Evolutionary conservation across 306 rosid genomes (phyloP).

Genomic region (Cicer arietinum): DNA sequence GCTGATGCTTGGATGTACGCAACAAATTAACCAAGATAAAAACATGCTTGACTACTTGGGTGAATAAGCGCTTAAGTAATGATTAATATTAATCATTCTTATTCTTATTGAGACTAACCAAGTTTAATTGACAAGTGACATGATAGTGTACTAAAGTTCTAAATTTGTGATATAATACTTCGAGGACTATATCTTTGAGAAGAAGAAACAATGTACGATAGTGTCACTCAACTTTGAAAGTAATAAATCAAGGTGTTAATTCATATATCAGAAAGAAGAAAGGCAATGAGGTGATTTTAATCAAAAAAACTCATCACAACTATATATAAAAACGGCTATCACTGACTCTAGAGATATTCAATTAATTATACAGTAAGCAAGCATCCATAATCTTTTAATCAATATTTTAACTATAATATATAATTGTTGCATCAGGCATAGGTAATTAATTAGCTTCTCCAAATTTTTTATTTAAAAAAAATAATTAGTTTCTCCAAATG

Average conservation of each 20-base stretch:
- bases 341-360: slow-evolving; percentile 1
- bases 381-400: background rate
- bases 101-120: slow-evolving; percentile 38
- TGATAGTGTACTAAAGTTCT: slow-evolving; percentile 46
- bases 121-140: slow-evolving; percentile 34
- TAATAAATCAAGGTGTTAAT: slow-evolving; percentile 25
- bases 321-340: slow-evolving; percentile 7
- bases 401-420: background rate
- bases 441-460: slow-evolving; percentile 10
- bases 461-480: too few species aligned
- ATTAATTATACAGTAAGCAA: slow-evolving; percentile 9
- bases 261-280: slow-evolving; percentile 7
- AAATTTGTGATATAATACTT: slow-evolving; percentile 35
- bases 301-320: slow-evolving; percentile 33
- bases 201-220: slow-evolving; percentile 42
- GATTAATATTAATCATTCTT: slow-evolving; percentile 51
- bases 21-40: slow-evolving; percentile 17
- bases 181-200: slow-evolving; percentile 30
- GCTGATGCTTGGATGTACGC: slow-evolving; percentile 25
- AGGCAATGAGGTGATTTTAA: slow-evolving; percentile 6
- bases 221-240: slow-evolving; percentile 33
- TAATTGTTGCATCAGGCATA: slow-evolving; percentile 20
- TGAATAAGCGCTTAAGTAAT: slow-evolving; percentile 44
- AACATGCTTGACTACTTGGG: slow-evolving; percentile 39
- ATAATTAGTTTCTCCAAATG: slow-evolving; percentile 16